Evolutionary conservation across 2,329 filamentous ascomycete genomes (phyloP), one percentile per base, ranked within the genome.

Genomic region (Phaeosphaeriaceae sp.): DNA sequence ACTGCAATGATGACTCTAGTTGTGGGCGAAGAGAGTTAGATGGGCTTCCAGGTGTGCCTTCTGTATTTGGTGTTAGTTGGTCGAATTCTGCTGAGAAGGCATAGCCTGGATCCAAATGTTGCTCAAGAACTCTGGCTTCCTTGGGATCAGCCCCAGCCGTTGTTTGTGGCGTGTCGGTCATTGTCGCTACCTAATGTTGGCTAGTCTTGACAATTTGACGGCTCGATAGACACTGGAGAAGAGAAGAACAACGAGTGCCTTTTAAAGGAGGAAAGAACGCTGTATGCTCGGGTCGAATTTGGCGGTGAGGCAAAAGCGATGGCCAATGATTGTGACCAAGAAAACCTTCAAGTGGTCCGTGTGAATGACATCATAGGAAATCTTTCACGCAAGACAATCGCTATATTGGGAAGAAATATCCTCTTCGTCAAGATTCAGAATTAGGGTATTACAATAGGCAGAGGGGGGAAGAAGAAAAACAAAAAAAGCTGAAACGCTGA

Each of bases 1-100:
- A 78, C 50, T 79, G 83, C 44, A 92, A 76, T 0, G 89, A 92
- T 1, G 87, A 90, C 51, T 87, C 83, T 36, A 73, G 70, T 18
- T 35, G 48, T 17, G 57, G 50, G 6, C 65, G 61, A 8, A 50
- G 42, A 9, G 64, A 61, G 32, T 55, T 58, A 13, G 64, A 59
- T 13, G 64, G 61, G 48, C 57, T 66, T 16, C 64, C 63, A 41
- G 44, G 44, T 30, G 53, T 38, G 46, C 63, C 63, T 26, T 61
- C 59, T 54, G 54, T 52, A 35, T 54, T 57, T 53, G 58, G 55
- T 17, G 56, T 56, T 20, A 56, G 61, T 21, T 70, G 70, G 51
- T 77, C 74, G 48, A 78, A 77, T 26, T 74, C 71, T 23, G 74
- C 76, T n/a, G 76, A 72, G 57, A 74, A 80, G 12, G 60, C 53